Evolutionary conservation across 2,329 filamentous ascomycete genomes (phyloP).

Genomic region (Chaetomium sp.): DNA sequence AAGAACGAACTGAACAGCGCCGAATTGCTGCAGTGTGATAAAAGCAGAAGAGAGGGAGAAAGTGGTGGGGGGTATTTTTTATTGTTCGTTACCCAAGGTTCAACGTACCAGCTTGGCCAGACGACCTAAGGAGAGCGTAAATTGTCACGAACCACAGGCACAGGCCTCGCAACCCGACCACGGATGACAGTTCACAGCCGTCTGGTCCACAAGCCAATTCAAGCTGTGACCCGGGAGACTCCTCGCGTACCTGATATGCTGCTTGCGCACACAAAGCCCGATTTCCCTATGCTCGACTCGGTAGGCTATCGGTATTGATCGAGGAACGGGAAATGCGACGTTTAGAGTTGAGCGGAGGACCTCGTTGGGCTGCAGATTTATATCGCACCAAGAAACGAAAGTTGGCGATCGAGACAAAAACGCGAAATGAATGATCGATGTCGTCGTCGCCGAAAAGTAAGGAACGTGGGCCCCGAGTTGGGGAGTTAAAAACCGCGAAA

Average conservation of each 20-base stretch:
- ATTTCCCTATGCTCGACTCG: neutral
- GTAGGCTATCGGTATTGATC: neutral
- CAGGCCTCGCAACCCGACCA: conserved; percentile 21
- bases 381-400: conserved; percentile 23
- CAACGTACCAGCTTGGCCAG: conserved; percentile 25
- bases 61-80: neutral
- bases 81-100: neutral
- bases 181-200: conserved; percentile 21
- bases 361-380: conserved; percentile 17
- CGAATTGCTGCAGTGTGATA: neutral
- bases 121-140: conserved; percentile 18
- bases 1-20: neutral
- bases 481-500: conserved; percentile 20
- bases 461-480: conserved; percentile 25
- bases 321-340: neutral
- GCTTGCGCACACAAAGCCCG: conserved; percentile 5
- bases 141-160: conserved; percentile 28
- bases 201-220: conserved; percentile 21
- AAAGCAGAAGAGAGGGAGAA: neutral
- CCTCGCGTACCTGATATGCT: neutral
- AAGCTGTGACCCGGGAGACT: conserved; percentile 12
- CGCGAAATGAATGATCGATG: conserved; percentile 19
- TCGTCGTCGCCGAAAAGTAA: conserved; percentile 22
- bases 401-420: conserved; percentile 30
- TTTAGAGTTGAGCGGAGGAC: neutral